Conservation (phyloP, 768 basidiomycete species). For the Russula sp. region DNA sequence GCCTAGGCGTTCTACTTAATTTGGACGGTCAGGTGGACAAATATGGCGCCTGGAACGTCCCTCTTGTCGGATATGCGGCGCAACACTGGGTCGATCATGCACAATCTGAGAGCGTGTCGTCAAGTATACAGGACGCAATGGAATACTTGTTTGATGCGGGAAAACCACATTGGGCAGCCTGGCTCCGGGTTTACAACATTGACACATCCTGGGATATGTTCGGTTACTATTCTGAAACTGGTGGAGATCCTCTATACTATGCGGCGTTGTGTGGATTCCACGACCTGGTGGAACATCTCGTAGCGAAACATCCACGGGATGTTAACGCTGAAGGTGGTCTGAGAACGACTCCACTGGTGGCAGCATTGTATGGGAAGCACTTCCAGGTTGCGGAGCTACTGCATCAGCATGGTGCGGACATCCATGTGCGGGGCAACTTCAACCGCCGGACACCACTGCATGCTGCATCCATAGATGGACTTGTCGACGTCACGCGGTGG, state of each 20-base stretch:
- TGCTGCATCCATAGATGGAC: accelerated
- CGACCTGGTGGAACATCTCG: not conserved
- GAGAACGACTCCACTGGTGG: not conserved
- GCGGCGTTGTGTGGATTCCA: constrained; percentile 1
- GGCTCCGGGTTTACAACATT: not conserved
- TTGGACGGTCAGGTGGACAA: not conserved
- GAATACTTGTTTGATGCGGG: not conserved
- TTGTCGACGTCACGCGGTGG: not conserved
- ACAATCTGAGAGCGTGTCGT: not conserved
- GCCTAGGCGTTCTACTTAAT: not conserved
- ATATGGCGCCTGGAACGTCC: not conserved
- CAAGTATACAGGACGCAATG: not conserved
- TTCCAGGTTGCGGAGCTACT: not conserved
- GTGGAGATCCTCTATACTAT: not conserved
- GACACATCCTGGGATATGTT: not conserved
- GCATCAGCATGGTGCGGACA: not conserved
- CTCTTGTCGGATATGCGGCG: not conserved
- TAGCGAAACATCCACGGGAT: not conserved
- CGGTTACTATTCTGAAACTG: accelerated
- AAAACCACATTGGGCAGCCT: constrained; percentile 3
- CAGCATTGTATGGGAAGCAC: not conserved
- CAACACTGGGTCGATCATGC: constrained; percentile 3
- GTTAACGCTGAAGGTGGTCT: not conserved
- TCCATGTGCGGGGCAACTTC: not conserved
- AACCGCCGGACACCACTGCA: not conserved